Conservation (phyloP, 306 rosid species). For the Gastrolobium bilobum region DNA sequence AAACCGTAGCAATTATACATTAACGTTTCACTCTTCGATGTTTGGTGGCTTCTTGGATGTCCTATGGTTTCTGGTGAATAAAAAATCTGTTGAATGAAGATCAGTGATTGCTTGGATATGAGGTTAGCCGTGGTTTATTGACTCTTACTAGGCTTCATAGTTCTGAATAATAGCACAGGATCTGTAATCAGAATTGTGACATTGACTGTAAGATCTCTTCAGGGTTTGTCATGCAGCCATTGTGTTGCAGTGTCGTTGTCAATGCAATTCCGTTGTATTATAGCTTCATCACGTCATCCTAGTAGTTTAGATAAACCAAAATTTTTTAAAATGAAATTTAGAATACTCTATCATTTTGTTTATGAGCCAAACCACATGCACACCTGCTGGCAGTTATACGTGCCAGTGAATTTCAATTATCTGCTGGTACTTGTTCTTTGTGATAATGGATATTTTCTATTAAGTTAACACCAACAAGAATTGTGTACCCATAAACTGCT, state of each 20-base stretch:
- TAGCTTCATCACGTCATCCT: slow-evolving; percentile 11
- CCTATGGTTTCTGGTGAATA: slow-evolving; percentile 23
- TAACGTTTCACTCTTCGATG: slow-evolving; percentile 2
- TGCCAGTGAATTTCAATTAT: slow-evolving; percentile 29
- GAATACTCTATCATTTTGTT: slow-evolving; percentile 13
- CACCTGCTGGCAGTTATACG: slow-evolving; percentile 20
- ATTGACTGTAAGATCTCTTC: slow-evolving; percentile 19
- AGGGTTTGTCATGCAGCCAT: slow-evolving; percentile 33
- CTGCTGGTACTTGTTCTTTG: background rate
- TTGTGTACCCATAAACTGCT: slow-evolving; percentile 22
- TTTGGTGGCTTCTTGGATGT: slow-evolving; percentile 24
- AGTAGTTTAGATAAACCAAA: slow-evolving; percentile 28
- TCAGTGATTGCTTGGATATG: slow-evolving; percentile 14
- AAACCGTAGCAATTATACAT: background rate
- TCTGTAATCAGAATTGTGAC: slow-evolving; percentile 20
- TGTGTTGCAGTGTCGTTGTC: slow-evolving; percentile 22
- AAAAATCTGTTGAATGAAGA: slow-evolving; percentile 38
- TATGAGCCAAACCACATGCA: slow-evolving; percentile 22
- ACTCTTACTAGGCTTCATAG: background rate
- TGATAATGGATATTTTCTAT: background rate
- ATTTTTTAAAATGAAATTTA: slow-evolving; percentile 11
- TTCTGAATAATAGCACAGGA: slow-evolving; percentile 21
- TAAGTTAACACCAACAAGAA: slow-evolving; percentile 10
- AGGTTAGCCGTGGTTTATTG: slow-evolving; percentile 42
- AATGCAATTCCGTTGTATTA: background rate